A percentile compares a stretch with the other conserved stretches of the same genome.
phyloP scores from a whole-genome alignment of 345 rosid species.

The Acer negundo region DNA sequence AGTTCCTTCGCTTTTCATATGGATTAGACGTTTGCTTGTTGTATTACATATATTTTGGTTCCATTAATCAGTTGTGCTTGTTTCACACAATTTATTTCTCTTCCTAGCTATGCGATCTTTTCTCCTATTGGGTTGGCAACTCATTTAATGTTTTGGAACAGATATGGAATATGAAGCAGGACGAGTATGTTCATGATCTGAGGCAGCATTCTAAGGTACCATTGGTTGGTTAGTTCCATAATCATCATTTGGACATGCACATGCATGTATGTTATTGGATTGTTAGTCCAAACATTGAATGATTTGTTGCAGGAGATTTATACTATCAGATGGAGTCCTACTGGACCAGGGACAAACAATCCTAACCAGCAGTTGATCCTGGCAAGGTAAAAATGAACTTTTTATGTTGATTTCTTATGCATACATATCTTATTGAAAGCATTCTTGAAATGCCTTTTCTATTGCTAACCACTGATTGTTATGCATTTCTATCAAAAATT shows the following conservation, averaged over 20 bases:
- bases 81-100: not conserved
- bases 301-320: conserved; percentile 73
- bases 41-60: not conserved
- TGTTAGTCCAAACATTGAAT: not conserved
- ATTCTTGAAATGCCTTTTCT: not conserved
- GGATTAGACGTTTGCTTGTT: not conserved
- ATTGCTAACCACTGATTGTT: not conserved
- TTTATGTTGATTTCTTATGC: not conserved
- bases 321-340: conserved; percentile 95
- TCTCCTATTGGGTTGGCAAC: conserved; percentile 6
- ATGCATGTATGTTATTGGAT: not conserved
- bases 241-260: not conserved
- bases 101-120: not conserved
- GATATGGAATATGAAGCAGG: conserved; percentile 91
- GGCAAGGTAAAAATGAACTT: conserved; percentile 60
- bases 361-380: conserved; percentile 84
- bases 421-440: not conserved
- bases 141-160: conserved; percentile 27
- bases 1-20: not conserved
- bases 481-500: not conserved
- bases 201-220: conserved; percentile 75
- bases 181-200: conserved; percentile 78
- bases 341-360: conserved; percentile 90
- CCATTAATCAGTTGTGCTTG: not conserved
- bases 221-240: not conserved